Conservation (phyloP, 176 grass and related monocot species). For the Paspalum vaginatum region DNA sequence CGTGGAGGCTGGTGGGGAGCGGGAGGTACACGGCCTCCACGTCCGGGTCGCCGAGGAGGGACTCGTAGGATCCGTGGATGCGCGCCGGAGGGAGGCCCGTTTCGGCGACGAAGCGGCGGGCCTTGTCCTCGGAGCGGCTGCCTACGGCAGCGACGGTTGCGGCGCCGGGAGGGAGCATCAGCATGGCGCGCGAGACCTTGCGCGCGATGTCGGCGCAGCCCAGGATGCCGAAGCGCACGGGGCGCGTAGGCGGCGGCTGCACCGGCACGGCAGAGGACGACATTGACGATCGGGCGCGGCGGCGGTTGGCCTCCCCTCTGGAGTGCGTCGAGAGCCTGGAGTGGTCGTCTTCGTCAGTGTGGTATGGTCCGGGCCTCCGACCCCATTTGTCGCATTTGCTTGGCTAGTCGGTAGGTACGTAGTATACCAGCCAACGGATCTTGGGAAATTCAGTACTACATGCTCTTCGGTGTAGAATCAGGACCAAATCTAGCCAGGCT, state of each 20-base stretch:
- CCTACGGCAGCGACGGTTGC: constrained; percentile 58
- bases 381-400: too few relatives aligned
- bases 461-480: too few relatives aligned
- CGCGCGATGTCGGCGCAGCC: constrained; percentile 77
- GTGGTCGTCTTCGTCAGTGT: too few relatives aligned
- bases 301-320: background rate
- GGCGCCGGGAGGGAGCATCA: constrained; percentile 34
- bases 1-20: constrained; percentile 80
- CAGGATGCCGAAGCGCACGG: constrained; percentile 70
- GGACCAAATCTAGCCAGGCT: too few relatives aligned
- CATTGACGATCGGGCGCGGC: constrained; percentile 17
- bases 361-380: too few relatives aligned
- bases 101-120: constrained; percentile 62
- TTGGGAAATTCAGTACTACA: too few relatives aligned
- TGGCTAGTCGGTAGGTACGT: too few relatives aligned
- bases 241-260: constrained; percentile 27
- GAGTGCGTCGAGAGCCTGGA: too few relatives aligned
- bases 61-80: constrained; percentile 71
- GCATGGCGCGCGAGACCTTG: constrained; percentile 67
- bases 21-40: constrained; percentile 81
- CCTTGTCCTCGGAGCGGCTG: constrained; percentile 68
- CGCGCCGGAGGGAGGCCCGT: constrained; percentile 45
- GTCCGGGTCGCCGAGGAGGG: constrained; percentile 63
- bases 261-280: constrained; percentile 34
- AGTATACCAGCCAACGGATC: too few relatives aligned